Conservation (phyloP, 441 rosid species). For the Bocquillonia castaneifolia region DNA sequence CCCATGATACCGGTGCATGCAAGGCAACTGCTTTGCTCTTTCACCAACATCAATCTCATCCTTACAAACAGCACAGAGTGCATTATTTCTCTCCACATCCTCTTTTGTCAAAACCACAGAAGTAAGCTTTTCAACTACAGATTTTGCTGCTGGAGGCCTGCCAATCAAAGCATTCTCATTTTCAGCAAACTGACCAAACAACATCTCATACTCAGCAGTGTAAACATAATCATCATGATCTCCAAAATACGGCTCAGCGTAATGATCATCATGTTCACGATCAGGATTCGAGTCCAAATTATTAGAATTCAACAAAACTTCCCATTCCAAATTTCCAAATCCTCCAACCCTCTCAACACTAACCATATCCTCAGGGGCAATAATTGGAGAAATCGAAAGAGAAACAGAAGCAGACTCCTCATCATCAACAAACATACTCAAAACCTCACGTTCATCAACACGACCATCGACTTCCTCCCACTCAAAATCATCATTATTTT, state of each 20-base stretch:
- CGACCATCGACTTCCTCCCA: conserved; percentile 87
- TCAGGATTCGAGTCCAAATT: conserved; percentile 50
- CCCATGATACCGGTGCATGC: conserved; percentile 72
- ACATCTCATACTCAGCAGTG: conserved; percentile 55
- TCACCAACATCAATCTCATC: conserved; percentile 62
- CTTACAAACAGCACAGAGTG: conserved; percentile 81
- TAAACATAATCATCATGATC: conserved; percentile 48
- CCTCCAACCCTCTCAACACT: conserved; percentile 41
- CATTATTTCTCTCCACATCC: conserved; percentile 41
- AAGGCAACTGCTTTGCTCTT: conserved; percentile 65
- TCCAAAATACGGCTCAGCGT: conserved; percentile 42
- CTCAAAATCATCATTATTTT: conserved; percentile 66
- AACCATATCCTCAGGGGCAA: conserved; percentile 45
- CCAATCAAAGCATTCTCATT: conserved; percentile 44
- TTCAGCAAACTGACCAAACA: conserved; percentile 68
- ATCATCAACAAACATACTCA: conserved; percentile 46
- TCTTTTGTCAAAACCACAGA: conserved; percentile 45
- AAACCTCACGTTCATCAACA: conserved; percentile 61
- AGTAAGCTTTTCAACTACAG: conserved; percentile 57
- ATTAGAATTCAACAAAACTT: conserved; percentile 59
- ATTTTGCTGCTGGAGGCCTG: conserved; percentile 63
- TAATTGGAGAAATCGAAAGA: conserved; percentile 38
- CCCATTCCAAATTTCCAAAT: conserved; percentile 62
- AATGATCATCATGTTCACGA: conserved; percentile 25
- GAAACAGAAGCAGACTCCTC: conserved; percentile 55